A percentile compares a stretch with the other conserved stretches of the same genome.
Conservation (phyloP, 345 rosid species). For the Salix exigua region DNA sequence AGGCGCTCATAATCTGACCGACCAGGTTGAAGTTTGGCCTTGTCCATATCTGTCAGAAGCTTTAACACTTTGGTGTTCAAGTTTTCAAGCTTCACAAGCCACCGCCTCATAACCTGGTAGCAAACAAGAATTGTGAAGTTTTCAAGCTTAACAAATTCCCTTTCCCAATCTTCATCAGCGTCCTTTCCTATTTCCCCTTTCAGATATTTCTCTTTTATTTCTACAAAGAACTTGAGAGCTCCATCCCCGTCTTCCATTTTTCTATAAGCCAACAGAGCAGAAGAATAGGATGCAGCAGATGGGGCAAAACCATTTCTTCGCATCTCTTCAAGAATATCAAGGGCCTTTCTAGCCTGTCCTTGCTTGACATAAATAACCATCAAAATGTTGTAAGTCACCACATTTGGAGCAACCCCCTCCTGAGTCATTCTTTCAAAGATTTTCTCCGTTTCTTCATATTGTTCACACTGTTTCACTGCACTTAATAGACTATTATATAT, state of each 20-base stretch:
- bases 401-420: constrained; percentile 60
- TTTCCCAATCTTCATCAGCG: constrained; percentile 48
- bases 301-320: constrained; percentile 54
- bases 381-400: constrained; percentile 73
- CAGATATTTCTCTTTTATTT: constrained; percentile 50
- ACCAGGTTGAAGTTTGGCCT: constrained; percentile 45
- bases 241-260: constrained; percentile 79
- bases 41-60: constrained; percentile 67
- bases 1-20: constrained; percentile 74
- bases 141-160: constrained; percentile 59
- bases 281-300: constrained; percentile 67
- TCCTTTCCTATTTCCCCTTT: constrained; percentile 54
- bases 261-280: constrained; percentile 72
- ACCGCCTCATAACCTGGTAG: constrained; percentile 79
- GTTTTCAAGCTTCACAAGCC: constrained; percentile 64
- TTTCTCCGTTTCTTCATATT: constrained; percentile 43
- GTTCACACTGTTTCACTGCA: constrained; percentile 56
- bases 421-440: constrained; percentile 59
- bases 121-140: constrained; percentile 63
- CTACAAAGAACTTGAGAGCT: constrained; percentile 63
- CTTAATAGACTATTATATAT: constrained; percentile 74
- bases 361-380: constrained; percentile 65
- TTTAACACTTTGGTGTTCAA: constrained; percentile 50
- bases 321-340: constrained; percentile 60
- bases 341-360: constrained; percentile 54